A percentile compares a stretch with the other conserved stretches of the same genome.
Evolutionary conservation across 257 asterid genomes (phyloP).

Genomic region (Solanum sejunctum): DNA sequence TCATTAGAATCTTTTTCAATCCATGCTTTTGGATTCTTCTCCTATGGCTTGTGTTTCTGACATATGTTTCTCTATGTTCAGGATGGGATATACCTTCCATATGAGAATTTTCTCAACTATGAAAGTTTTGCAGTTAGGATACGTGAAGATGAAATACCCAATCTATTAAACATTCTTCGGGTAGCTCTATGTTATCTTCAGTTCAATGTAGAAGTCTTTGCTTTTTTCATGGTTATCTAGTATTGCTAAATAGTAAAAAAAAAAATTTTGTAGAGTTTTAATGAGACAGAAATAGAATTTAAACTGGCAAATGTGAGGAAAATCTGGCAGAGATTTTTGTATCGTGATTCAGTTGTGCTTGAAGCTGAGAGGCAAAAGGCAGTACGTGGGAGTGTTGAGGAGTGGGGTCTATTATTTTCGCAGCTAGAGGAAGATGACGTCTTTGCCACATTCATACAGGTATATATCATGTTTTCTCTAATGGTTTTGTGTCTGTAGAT

Average conservation of each 20-base stretch:
- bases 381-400: slow-evolving; percentile 36
- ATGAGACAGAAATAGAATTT: slow-evolving; percentile 69
- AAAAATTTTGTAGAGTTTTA: slow-evolving; percentile 47
- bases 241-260: not conserved
- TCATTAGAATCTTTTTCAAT: not conserved
- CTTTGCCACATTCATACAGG: slow-evolving; percentile 78
- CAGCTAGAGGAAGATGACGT: slow-evolving; percentile 65
- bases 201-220: not conserved
- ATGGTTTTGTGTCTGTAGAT: not conserved
- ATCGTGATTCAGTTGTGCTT: slow-evolving; percentile 67
- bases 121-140: slow-evolving; percentile 89
- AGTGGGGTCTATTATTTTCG: slow-evolving; percentile 54
- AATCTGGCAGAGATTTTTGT: slow-evolving; percentile 89
- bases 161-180: slow-evolving; percentile 61
- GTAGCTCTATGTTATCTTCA: slow-evolving; percentile 28
- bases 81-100: slow-evolving; percentile 96
- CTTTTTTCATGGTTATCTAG: not conserved
- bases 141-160: slow-evolving; percentile 77
- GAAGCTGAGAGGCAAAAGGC: slow-evolving; percentile 87
- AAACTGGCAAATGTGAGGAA: slow-evolving; percentile 66
- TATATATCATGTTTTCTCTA: slow-evolving; percentile 4
- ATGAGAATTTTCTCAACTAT: slow-evolving; percentile 71
- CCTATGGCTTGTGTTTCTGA: not conserved
- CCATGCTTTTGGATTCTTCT: not conserved
- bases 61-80: slow-evolving; percentile 11